Percentiles rank a stretch among this genome's conserved stretches.
Evolutionary conservation across 2,329 filamentous ascomycete genomes (phyloP).

Genomic region (Decorospora gaudefroyi): DNA sequence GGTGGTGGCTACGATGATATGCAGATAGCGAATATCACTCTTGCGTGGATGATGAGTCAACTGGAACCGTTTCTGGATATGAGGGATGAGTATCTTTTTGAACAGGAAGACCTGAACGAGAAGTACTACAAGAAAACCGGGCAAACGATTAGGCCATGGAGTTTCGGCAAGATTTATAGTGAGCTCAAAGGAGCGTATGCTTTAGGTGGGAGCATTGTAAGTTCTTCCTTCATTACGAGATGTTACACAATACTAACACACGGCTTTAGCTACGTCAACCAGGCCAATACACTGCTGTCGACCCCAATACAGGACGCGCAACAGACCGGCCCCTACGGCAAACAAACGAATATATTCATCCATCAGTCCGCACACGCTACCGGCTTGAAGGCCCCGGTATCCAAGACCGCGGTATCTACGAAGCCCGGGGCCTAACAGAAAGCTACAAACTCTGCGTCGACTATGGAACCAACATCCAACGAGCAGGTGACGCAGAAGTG

Average conservation of each 20-base stretch:
- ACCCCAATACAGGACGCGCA: slow-evolving; percentile 50
- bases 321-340: slow-evolving; percentile 53
- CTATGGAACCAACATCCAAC: slow-evolving; percentile 36
- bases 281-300: slow-evolving; percentile 53
- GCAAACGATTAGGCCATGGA: slow-evolving; percentile 54
- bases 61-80: slow-evolving; percentile 55
- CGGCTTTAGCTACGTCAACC: slow-evolving; percentile 50
- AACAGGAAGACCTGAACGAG: slow-evolving; percentile 53
- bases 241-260: slow-evolving; percentile 5
- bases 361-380: slow-evolving; percentile 53
- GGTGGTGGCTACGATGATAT: slow-evolving; percentile 55
- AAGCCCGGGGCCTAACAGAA: slow-evolving; percentile 50
- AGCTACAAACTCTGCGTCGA: slow-evolving; percentile 56
- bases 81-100: slow-evolving; percentile 53
- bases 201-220: slow-evolving; percentile 51
- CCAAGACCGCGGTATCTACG: slow-evolving; percentile 53
- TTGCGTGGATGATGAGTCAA: slow-evolving; percentile 63
- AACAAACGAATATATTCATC: slow-evolving; percentile 59
- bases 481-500: slow-evolving; percentile 46
- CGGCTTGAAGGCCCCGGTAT: slow-evolving; percentile 54
- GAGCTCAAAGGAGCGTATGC: slow-evolving; percentile 54
- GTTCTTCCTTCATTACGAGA: slow-evolving; percentile 6
- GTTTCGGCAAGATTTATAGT: slow-evolving; percentile 53
- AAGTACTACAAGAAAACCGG: slow-evolving; percentile 51
- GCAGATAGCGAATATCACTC: slow-evolving; percentile 56